Evolutionary conservation across 1,284 basidiomycete genomes (phyloP), one percentile per base, ranked within the genome.

Genomic region (Ustilago xerochloae): DNA sequence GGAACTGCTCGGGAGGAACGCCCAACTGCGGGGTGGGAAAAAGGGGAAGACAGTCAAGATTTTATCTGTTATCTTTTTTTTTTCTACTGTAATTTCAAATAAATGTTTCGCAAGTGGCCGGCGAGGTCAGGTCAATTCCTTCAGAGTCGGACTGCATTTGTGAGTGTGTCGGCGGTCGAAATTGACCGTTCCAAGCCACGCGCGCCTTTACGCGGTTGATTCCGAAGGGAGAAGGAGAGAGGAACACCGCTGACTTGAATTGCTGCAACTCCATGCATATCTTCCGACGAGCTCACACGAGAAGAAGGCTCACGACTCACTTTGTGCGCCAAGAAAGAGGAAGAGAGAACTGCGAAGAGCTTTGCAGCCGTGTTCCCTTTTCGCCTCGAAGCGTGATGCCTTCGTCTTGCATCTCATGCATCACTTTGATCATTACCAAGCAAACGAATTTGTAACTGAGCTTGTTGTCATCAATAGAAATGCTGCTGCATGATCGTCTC

Each of bases 141-240:
- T n/a, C n/a, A n/a, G 7, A 36, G 6, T 36, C 12, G 12, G 18
- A 36, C 35, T 15, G 12, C 6, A 36, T 36, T n/a, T 12, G 5
- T 36, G 35, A 15, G 35, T 36, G 20, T 8, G 35, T 26, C 35
- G 33, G 49, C 15, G 13, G 38, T 18, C 36, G 35, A 53, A n/a
- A 30, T 53, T 53, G 51, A 41, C 51, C 51, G 51, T 28, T 43
- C 12, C n/a, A 4, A 38, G 51, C 51, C 33, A 51, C 20, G 30
- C n/a, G n/a, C 30, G 33, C 33, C 13, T 39, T 20, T 26, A 41
- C 24, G 51, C 51, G 51, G 51, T 53, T 53, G 28, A n/a, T 38
- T 53, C 51, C 51, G 51, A 52, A n/a, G n/a, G n/a, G 26, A 32
- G 28, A 39, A 18, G n/a, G 32, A 35, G 32, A 35, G n/a, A n/a